These are phyloP conservation scores for Brasenia schreberi DNA, from an alignment of 164 flowering plant genomes.

Conservation along the genomic window DNA sequence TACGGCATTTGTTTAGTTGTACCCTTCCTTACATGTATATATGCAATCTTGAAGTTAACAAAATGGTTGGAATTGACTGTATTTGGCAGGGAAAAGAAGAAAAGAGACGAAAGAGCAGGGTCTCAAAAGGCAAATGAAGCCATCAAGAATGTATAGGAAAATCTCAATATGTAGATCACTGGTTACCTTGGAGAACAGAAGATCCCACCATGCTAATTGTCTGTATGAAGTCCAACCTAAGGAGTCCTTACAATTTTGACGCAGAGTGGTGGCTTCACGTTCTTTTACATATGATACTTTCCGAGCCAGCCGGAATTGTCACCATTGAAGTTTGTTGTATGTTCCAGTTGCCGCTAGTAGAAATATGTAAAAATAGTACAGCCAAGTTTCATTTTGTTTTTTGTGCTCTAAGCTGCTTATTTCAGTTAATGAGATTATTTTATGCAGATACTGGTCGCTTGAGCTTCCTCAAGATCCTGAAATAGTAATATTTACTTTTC, in stretches of 20 bases:
- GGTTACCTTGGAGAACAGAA: not conserved
- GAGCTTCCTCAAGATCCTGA: constrained; percentile 2
- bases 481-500: constrained; percentile 1
- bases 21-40: not conserved
- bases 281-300: not conserved
- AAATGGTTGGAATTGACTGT: not conserved
- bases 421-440: too few relatives aligned
- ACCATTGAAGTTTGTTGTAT: too few relatives aligned
- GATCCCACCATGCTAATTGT: not conserved
- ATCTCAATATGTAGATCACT: constrained; percentile 15
- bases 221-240: not conserved
- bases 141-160: constrained; percentile 36
- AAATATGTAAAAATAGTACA: too few relatives aligned
- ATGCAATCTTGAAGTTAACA: not conserved
- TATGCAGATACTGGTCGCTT: not conserved
- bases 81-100: constrained; percentile 76
- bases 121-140: constrained; percentile 72
- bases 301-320: too few relatives aligned
- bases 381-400: not conserved
- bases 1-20: not conserved
- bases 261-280: constrained; percentile 1
- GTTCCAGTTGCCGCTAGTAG: too few relatives aligned
- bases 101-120: constrained; percentile 57
- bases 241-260: not conserved
- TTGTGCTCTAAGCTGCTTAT: too few relatives aligned